These are phyloP conservation scores for Podaxis sp. DNA, from an alignment of 768 basidiomycete genomes.

Conservation along the genomic window DNA sequence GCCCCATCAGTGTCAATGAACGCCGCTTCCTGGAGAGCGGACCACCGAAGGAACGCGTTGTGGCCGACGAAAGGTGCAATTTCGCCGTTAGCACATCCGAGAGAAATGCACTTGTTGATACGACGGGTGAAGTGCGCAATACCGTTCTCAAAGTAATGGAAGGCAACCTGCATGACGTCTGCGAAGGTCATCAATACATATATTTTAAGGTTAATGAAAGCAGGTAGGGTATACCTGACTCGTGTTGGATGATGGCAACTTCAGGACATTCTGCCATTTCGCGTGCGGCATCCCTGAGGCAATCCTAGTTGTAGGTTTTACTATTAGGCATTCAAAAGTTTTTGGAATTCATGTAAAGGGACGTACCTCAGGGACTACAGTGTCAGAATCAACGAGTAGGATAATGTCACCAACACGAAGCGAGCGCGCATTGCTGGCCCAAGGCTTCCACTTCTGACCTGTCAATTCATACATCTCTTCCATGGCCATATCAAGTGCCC, in stretches of 20 bases:
- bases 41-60: constrained; percentile 89
- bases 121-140: constrained; percentile 86
- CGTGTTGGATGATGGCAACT: constrained; percentile 88
- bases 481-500: constrained; percentile 69
- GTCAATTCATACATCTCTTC: constrained; percentile 68
- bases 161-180: constrained; percentile 89
- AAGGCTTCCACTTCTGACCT: constrained; percentile 62
- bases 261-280: constrained; percentile 82
- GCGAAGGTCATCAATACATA: constrained; percentile 11
- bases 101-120: constrained; percentile 81
- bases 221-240: constrained; percentile 53
- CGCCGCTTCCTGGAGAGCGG: constrained; percentile 83
- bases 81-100: constrained; percentile 80
- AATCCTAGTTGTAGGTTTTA: constrained; percentile 51
- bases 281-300: constrained; percentile 85
- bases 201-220: background rate
- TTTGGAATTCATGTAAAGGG: background rate
- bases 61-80: constrained; percentile 85
- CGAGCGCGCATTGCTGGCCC: constrained; percentile 75
- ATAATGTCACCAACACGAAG: constrained; percentile 79
- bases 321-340: constrained; percentile 1
- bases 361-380: constrained; percentile 68
- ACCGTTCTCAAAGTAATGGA: constrained; percentile 90
- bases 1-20: constrained; percentile 62
- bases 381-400: constrained; percentile 81